Percentiles rank a stretch among this genome's conserved stretches.
phyloP scores from a whole-genome alignment of 2,329 filamentous ascomycete species.

The Penicillium nordicum region DNA sequence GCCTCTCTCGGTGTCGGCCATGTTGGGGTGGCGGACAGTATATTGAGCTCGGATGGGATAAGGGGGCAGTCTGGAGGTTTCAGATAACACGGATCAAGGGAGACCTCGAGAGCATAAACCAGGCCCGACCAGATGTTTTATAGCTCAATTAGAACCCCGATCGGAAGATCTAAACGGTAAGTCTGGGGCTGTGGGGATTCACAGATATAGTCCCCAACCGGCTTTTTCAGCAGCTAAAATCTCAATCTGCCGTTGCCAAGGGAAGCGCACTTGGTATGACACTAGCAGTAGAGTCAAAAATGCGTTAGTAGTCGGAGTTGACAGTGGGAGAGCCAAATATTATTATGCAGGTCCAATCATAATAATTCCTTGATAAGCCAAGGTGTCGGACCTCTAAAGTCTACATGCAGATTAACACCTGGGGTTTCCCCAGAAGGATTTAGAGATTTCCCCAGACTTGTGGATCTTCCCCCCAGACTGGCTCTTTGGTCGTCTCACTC shows the following conservation, averaged over 20 bases:
- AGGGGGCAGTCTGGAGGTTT: not conserved
- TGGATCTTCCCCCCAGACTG: constrained; percentile 1
- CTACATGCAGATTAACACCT: not conserved
- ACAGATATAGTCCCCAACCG: not conserved
- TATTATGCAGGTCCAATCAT: not conserved
- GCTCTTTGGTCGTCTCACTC: not conserved
- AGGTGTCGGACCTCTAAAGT: not conserved
- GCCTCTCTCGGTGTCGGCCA: constrained; percentile 7
- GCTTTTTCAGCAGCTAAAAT: not conserved
- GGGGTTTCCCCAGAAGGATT: constrained; percentile 1
- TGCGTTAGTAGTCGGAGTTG: not conserved
- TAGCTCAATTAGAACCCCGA: not conserved
- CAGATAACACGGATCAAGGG: not conserved
- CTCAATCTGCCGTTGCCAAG: constrained; percentile 14
- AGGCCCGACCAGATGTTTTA: not conserved
- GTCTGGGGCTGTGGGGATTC: constrained; percentile 9
- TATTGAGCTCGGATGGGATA: not conserved
- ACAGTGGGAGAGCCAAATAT: not conserved
- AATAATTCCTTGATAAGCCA: not conserved
- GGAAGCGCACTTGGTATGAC: not conserved
- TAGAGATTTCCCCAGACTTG: constrained; percentile 10
- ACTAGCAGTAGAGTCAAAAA: not conserved
- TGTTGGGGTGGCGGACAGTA: not conserved
- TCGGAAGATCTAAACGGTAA: not conserved
- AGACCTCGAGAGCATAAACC: not conserved